Base-by-base conservation (phyloP, 176 grass and related monocot species). In the Triticum timopheevii region DNA sequence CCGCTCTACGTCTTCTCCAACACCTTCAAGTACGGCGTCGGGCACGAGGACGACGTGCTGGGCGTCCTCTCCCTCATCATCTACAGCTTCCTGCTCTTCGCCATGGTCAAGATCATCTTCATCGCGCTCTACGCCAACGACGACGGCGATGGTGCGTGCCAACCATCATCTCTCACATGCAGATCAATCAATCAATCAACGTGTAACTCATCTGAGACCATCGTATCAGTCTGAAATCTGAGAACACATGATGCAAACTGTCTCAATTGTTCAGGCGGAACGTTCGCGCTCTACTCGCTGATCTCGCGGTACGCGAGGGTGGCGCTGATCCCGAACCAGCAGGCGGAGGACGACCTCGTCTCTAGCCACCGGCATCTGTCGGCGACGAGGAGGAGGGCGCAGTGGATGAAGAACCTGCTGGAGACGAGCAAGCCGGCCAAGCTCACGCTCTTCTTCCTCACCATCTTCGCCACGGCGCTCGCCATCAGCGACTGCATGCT, bases 211-310 rank as follows among this genome's bases (percentile, higher is more conserved):
- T 22, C 20, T 59, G 56, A 59, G 56, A 59, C 56, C 7, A 59
- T 59, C 19, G 0, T 59, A 22, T 23, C 69, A 42, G 10, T 66
- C 31, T 54, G 12, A n/a, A n/a, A n/a, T n/a, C n/a, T n/a, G n/a
- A n/a, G n/a, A n/a, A 12, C 66, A 0, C 3, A 70, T 22, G 66
- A 9, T 33, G 6, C 6, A 1, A 67, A 17, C 2, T 1, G 8
- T 36, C 17, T 39, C 67, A 22, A 11, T 17, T 25, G 4, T 3
- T 76, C 69, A 95, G 91, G 93, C 3, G 94, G 94, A 1, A 93
- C 94, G 11, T 96, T 96, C 22, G 94, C 91, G 5, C 87, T 96
- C 10, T 96, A 96, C 76, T 96, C 94, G 11, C 35, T 96, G 27
- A 88, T 96, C 59, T 93, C 86, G 7, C 81, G 94, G 47, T 84